phyloP scores from a whole-genome alignment of 148 eudicot genomes.

The Talinum fruticosum region DNA sequence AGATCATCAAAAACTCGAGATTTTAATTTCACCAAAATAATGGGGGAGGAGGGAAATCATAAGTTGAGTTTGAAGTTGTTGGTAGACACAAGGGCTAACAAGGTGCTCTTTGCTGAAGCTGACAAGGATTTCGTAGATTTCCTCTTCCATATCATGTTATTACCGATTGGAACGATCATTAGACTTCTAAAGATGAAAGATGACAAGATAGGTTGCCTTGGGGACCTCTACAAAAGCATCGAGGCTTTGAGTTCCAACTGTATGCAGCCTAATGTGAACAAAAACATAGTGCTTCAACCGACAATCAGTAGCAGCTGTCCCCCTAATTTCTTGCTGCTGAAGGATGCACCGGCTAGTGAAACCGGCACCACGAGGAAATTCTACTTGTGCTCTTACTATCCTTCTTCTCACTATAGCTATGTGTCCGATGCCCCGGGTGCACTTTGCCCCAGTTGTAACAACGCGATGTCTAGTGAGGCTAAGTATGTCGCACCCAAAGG shows the following conservation, averaged over 20 bases:
- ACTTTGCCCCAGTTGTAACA: neutral
- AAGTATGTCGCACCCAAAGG: neutral
- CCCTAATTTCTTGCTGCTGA: too few species aligned
- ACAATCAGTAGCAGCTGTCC: too few species aligned
- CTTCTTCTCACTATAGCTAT: too few species aligned
- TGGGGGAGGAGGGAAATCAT: too few species aligned
- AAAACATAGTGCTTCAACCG: too few species aligned
- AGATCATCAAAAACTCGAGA: too few species aligned
- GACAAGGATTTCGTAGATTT: slow-evolving; percentile 20
- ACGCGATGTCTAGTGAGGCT: neutral
- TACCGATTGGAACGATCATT: slow-evolving; percentile 13
- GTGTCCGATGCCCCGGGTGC: neutral
- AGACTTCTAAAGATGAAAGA: slow-evolving; percentile 4
- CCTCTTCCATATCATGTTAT: slow-evolving; percentile 19
- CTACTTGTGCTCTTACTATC: too few species aligned
- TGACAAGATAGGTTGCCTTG: slow-evolving; percentile 21
- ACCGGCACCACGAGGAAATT: too few species aligned
- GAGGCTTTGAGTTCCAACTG: neutral
- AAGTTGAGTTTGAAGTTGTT: neutral
- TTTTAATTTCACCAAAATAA: too few species aligned
- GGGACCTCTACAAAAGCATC: slow-evolving; percentile 22
- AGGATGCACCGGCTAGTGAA: too few species aligned
- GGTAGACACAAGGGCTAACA: neutral
- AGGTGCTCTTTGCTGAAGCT: neutral
- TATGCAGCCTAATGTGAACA: too few species aligned